Evolutionary conservation across 768 basidiomycete species (phyloP).

Genomic region (Rhizopogon salebrosus): DNA sequence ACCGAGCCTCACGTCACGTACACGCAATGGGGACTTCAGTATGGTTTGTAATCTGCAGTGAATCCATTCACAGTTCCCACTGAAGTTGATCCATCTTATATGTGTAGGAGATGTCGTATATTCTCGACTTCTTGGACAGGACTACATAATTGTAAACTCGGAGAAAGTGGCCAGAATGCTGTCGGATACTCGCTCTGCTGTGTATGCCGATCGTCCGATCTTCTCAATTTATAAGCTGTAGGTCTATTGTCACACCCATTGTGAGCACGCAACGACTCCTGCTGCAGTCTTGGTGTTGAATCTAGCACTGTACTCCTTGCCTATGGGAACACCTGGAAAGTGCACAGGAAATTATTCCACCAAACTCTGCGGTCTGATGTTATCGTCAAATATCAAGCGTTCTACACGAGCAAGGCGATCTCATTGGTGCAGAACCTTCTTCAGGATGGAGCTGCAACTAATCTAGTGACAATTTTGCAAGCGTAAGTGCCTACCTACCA

Average conservation of each 20-base stretch:
- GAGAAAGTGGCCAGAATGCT: conserved; percentile 35
- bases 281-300: conserved; percentile 7
- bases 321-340: conserved; percentile 14
- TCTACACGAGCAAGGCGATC: conserved; percentile 1
- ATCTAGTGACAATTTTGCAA: not conserved
- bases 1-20: too few relatives aligned
- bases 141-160: conserved; percentile 37
- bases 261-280: not conserved
- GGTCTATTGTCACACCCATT: not conserved
- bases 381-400: conserved; percentile 1
- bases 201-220: conserved; percentile 33
- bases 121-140: conserved; percentile 9
- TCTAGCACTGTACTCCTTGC: conserved; percentile 5
- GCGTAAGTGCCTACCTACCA: not conserved
- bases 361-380: conserved; percentile 8
- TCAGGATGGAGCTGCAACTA: not conserved
- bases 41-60: too few relatives aligned
- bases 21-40: too few relatives aligned
- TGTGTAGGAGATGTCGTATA: too few relatives aligned
- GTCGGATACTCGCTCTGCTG: conserved; percentile 35
- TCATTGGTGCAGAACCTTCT: not conserved
- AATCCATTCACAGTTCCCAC: too few relatives aligned
- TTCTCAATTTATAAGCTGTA: not conserved
- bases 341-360: conserved; percentile 12
- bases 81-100: too few relatives aligned